These are phyloP conservation scores for Macrolepiota albuminosa DNA, from an alignment of 768 basidiomycete genomes.

Conservation along the genomic window DNA sequence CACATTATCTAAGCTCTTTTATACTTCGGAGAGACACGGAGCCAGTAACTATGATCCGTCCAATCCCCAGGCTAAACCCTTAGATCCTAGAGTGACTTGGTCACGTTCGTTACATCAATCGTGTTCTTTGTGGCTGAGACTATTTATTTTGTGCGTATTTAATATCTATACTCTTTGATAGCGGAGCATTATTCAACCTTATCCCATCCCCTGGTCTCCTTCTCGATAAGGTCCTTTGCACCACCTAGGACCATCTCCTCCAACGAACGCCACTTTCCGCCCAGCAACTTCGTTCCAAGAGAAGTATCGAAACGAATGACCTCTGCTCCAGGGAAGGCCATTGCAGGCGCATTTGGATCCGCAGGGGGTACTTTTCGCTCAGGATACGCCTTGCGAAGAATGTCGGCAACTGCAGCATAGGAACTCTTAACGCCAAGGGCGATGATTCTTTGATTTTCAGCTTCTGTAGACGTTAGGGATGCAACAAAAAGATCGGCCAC, in stretches of 20 bases:
- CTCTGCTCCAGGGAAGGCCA: constrained; percentile 10
- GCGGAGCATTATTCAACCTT: neutral
- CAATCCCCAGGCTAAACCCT: too few relatives aligned
- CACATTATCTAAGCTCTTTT: too few relatives aligned
- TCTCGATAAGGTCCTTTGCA: constrained; percentile 8
- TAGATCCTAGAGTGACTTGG: too few relatives aligned
- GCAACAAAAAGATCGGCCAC: constrained; percentile 12
- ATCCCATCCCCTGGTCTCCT: constrained; percentile 8
- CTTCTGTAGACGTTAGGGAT: constrained; percentile 4
- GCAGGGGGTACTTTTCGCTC: constrained; percentile 6
- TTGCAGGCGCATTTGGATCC: constrained; percentile 6
- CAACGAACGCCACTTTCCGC: constrained; percentile 9
- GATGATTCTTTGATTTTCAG: constrained; percentile 7
- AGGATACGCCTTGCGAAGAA: constrained; percentile 9
- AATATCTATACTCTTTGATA: too few relatives aligned
- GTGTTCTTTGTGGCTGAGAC: too few relatives aligned
- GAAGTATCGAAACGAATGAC: constrained; percentile 8
- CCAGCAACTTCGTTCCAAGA: constrained; percentile 5
- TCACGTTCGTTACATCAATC: too few relatives aligned
- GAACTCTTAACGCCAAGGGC: constrained; percentile 5
- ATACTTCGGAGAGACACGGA: too few relatives aligned
- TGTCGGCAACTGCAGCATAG: constrained; percentile 8
- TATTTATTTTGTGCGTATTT: too few relatives aligned
- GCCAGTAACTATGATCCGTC: too few relatives aligned
- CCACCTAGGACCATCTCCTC: constrained; percentile 7